Percentiles rank a stretch among this genome's conserved stretches.
phyloP scores from a whole-genome alignment of 2,329 filamentous ascomycete genomes.

The Aspergillus fructus region DNA sequence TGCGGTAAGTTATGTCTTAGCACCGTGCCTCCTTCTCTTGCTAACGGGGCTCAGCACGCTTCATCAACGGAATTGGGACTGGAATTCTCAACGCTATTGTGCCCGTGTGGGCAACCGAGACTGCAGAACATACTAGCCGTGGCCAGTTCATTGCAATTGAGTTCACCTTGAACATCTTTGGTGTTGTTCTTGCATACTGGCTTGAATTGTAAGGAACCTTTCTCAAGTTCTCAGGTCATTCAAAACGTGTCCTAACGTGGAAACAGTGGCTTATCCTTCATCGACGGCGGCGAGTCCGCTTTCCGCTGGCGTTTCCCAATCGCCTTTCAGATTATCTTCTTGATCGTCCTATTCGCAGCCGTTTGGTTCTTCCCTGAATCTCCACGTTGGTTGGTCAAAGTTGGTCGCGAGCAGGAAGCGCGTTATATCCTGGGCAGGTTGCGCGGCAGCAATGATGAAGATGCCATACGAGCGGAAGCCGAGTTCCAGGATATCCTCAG shows the following conservation, averaged over 20 bases:
- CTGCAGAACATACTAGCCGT: slow-evolving; percentile 64
- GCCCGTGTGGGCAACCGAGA: slow-evolving; percentile 71
- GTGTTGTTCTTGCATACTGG: slow-evolving; percentile 66
- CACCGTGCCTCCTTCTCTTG: neutral
- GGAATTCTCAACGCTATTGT: slow-evolving; percentile 70
- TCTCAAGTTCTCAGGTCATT: too few relatives aligned
- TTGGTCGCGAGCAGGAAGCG: slow-evolving; percentile 65
- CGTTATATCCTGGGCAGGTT: slow-evolving; percentile 64
- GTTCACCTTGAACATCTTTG: slow-evolving; percentile 72
- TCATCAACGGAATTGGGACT: slow-evolving; percentile 65
- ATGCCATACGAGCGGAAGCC: slow-evolving; percentile 54
- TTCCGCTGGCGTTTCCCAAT: slow-evolving; percentile 69
- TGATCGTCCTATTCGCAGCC: slow-evolving; percentile 55
- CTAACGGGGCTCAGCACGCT: slow-evolving; percentile 44
- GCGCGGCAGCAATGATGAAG: slow-evolving; percentile 58
- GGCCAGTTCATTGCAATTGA: slow-evolving; percentile 71
- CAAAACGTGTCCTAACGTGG: neutral
- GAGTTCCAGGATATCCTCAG: slow-evolving; percentile 69
- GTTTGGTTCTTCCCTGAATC: slow-evolving; percentile 71
- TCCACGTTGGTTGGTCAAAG: slow-evolving; percentile 59
- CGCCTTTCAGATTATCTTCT: slow-evolving; percentile 67
- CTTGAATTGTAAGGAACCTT: slow-evolving; percentile 46
- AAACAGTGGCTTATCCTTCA: slow-evolving; percentile 56
- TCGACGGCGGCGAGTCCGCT: slow-evolving; percentile 56
- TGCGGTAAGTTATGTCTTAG: slow-evolving; percentile 47